Evolutionary conservation across 2,329 filamentous ascomycete species (phyloP), one percentile per base, ranked within the genome.

Genomic region (Phyllosticta paracitricarpa): DNA sequence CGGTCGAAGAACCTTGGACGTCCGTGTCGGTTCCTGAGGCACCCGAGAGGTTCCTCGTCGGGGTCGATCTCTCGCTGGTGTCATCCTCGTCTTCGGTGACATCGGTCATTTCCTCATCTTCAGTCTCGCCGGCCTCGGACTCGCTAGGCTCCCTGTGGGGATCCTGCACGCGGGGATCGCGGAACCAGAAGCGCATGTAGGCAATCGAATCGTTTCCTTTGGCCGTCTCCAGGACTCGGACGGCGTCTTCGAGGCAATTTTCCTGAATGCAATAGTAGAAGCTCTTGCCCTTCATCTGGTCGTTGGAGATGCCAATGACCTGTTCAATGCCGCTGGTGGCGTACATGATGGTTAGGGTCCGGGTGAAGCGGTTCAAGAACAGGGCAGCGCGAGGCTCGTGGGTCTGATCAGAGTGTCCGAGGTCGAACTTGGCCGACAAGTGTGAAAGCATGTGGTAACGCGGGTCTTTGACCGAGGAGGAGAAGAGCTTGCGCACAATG

Each of bases 161-260:
- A 12, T 58, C 56, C 24, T 35, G 35, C 17, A 48, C 26, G 30
- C 87, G 80, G 19, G 89, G 89, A 70, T 94, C 87, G 59, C 89
- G 82, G 68, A 89, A 93, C 82, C 86, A 89, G 72, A 95, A 96
- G 19, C 91, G 87, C 63, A 96, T 79, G 68, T 96, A 95, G 1
- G 91, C 90, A 68, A 95, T 94, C 1, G 91, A 95, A 71, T 96
- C 89, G 68, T 96, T 95, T 28, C 88, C 87, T 71, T 96, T 96
- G 24, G 91, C 90, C 65, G 88, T 88, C 73, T 95, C 91, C 33
- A 96, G 75, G 67, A 88, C 92, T 64, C 84, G 83, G 35, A 93
- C 84, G 3, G 89, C 89, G 66, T 94, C 89, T 8, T 82, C 78
- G 28, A 94, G 78, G 66, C 89, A 94, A 63, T 85, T 87, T 66